Base-by-base conservation (phyloP, 140 eudicot species). In the Oenanthe javanica region DNA sequence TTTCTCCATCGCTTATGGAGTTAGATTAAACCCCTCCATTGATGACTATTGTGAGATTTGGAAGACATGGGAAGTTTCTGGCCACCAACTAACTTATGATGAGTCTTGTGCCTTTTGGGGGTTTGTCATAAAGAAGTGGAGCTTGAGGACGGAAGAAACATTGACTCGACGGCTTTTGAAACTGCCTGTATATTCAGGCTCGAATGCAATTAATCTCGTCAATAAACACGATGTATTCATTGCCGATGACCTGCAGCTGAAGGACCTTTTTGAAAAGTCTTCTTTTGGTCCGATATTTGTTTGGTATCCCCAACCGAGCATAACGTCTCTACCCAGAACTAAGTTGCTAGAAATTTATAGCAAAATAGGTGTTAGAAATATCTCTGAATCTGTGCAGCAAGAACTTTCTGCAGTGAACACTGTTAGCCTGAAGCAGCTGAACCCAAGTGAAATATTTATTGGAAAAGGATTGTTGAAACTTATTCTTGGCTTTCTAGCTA, bases 41-140 rank as follows among this genome's bases (percentile, higher is more conserved):
- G 91, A 82, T 18, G 93, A 91, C 61, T 91, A 84, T 80, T 83
- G 89, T 72, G 64, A 72, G 57, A 86, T 91, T 25, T 91, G 96
- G 96, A 86, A 81, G 73, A 69, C 51, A 38, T 91, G 96, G 96
- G 93, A 91, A 72, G 50, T 1, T 46, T 86, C 90, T 1, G 86
- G 83, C 50, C 57, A 4, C 48, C 9, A 16, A n/a, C 18, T 86
- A 12, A 82, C 93, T 9, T 64, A 73, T 21, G 69, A 48, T 0
- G 92, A 89, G 67, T 86, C 90, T 18, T 84, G 82, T 75, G 89
- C 92, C 16, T 91, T 89, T 64, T 91, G 93, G 93, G 85, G 77
- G 52, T 87, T 82, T 77, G 86, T 87, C n/a, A 80, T 83, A 16
- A 61, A 47, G 81, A 80, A 85, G 4, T 86, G 84, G 88, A 82